Evolutionary conservation across 2,329 filamentous ascomycete genomes (phyloP), one percentile per base, ranked within the genome.

Genomic region (Cordyceps pruinosa): DNA sequence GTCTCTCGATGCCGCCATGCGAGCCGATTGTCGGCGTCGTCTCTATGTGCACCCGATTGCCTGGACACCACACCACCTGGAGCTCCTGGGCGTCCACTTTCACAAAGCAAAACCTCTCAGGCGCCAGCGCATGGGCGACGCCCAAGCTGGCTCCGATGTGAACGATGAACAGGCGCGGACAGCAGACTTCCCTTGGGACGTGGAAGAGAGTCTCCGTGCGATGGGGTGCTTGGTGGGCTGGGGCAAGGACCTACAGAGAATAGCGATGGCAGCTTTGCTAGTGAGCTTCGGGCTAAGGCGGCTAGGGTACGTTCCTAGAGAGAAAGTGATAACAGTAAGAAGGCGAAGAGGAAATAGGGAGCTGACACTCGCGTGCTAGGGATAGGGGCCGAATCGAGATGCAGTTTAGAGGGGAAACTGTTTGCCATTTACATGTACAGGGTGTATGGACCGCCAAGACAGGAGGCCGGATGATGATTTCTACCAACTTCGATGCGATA

Each of bases 41-140:
- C 28, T 45, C n/a, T 53, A 53, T 26, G 50, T 53, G 28, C 50
- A 53, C 28, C 50, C 50, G 21, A 44, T 34, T 25, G 50, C 50
- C 37, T 45, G 21, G 50, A 45, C 39, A 26, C 26, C 5, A 35
- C 39, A 26, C 28, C 37, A 53, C 21, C 50, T 35, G 7, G n/a
- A 53, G 39, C 50, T 53, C 9, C 50, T 53, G 9, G 28, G 39
- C 28, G 50, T 45, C 26, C 12, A n/a, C 28, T 53, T 53, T 45
- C 2, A 35, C 21, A 52, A 21, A 23, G 49, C 12, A 26, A 52
- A 32, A 42, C 35, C 35, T 30, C 37, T 52, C 12, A 17, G 19
- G 21, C 19, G 19, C 49, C 15, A 32, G n/a, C 15, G 23, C 26
- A 32, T 30, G 37, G 4, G 10, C 30, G 34, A 42, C 49, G n/a